Evolutionary conservation across 2,329 filamentous ascomycete species (phyloP), one percentile per base, ranked within the genome.

Genomic region (Pezicula carpinea): DNA sequence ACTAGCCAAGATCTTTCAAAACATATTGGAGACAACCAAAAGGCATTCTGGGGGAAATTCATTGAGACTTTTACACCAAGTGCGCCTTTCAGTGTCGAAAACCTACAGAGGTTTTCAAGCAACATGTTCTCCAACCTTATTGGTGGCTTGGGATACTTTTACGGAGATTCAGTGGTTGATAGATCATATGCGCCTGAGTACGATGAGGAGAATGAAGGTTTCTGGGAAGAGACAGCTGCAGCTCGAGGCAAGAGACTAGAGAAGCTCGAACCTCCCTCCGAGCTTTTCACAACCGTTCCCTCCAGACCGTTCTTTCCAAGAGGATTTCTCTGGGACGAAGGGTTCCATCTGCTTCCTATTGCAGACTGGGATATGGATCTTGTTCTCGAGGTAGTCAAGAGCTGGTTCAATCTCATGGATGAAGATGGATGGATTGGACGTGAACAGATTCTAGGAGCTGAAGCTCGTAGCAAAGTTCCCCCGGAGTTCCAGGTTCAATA

Each of bases 291-390:
- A 6, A 89, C 84, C 59, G 85, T 97, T 47, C 93, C 93, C 0
- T 97, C 92, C 7, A 77, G 93, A 4, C 88, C 93, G 0, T 99
- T 99, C 73, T 99, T 99, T 69, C 93, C 93, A 1, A 80, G 93
- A 51, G 93, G 93, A 1, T 99, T 99, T 65, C 75, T 97, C 4
- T 99, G 93, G 93, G 93, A 99, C 59, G 93, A 99, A 66, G 93
- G 93, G 0, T 99, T 97, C 69, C 93, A 99, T 62, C 74, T 99
- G 31, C 73, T 96, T 40, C 91, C 91, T 2, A 84, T 99, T 45
- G 79, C 89, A 17, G 92, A 99, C 55, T 99, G 91, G 87, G 93
- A 99, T 64, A 81, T 90, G 44, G 91, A 96, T 61, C 76, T 97
- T 43, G 83, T 88, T 3, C 71, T 86, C 23, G 89, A 96, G 53